Conservation (phyloP, 129 eudicot genomes). For the Sambucus nigra region DNA sequence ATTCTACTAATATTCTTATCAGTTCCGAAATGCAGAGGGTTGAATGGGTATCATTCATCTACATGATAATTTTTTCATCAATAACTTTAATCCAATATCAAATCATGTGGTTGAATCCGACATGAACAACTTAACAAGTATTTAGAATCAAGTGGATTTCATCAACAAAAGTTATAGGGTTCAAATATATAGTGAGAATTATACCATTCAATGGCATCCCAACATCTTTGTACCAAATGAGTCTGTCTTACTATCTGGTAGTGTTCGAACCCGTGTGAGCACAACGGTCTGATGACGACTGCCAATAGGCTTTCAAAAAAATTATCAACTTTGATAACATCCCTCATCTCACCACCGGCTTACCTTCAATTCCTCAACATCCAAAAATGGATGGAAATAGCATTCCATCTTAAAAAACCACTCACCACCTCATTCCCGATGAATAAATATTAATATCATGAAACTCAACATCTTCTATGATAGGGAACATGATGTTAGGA, state of each 20-base stretch:
- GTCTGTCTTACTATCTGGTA: conserved; percentile 55
- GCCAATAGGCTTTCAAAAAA: conserved; percentile 60
- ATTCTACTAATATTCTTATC: conserved; percentile 77
- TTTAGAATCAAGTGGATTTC: too few species aligned
- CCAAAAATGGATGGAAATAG: conserved; percentile 42
- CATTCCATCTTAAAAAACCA: conserved; percentile 3
- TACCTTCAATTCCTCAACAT: conserved; percentile 42
- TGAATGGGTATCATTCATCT: conserved; percentile 98
- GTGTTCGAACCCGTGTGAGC: conserved; percentile 34
- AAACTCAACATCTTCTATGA: not conserved
- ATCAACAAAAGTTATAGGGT: too few species aligned
- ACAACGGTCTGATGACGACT: conserved; percentile 38
- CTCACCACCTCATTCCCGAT: conserved; percentile 9
- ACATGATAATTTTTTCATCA: conserved; percentile 88
- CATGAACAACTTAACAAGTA: too few species aligned
- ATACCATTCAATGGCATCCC: conserved; percentile 62
- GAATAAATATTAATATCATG: not conserved
- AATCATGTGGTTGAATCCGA: too few species aligned
- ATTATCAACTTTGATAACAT: conserved; percentile 59
- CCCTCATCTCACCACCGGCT: conserved; percentile 69
- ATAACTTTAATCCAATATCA: too few species aligned
- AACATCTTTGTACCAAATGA: conserved; percentile 56
- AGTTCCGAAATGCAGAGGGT: conserved; percentile 96
- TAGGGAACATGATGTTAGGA: too few species aligned
- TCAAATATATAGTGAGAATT: too few species aligned